These are phyloP conservation scores for Annulohypoxylon bovei DNA, from an alignment of 495 filamentous ascomycete genomes.

Conservation along the genomic window DNA sequence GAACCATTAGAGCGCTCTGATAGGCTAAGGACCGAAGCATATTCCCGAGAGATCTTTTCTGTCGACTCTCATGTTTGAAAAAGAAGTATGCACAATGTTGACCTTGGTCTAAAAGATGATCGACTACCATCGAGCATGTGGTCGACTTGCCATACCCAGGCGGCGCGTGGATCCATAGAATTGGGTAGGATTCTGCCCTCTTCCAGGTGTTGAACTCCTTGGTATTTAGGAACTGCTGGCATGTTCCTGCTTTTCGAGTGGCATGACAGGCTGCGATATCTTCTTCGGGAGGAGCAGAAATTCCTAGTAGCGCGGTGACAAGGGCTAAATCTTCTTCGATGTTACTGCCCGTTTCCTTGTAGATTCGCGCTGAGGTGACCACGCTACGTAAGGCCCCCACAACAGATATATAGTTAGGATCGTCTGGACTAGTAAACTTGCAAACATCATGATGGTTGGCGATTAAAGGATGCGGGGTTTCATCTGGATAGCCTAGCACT, in stretches of 20 bases:
- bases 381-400: neutral
- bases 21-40: neutral
- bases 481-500: neutral
- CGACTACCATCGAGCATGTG: neutral
- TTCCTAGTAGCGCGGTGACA: neutral
- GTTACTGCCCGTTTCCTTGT: neutral
- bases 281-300: neutral
- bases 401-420: conserved; percentile 2
- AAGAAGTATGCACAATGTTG: neutral
- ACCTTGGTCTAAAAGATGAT: neutral
- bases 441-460: conserved; percentile 5
- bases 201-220: neutral
- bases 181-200: neutral
- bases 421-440: neutral
- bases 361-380: neutral
- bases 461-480: neutral
- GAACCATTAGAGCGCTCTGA: neutral
- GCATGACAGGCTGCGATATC: neutral
- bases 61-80: neutral
- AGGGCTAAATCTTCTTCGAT: neutral
- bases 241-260: neutral
- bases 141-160: neutral
- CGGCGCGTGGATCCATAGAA: neutral
- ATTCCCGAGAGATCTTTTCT: neutral
- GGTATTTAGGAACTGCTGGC: neutral